Conservation (phyloP, 2,329 filamentous ascomycete genomes). For the Xylaria arbuscula region DNA sequence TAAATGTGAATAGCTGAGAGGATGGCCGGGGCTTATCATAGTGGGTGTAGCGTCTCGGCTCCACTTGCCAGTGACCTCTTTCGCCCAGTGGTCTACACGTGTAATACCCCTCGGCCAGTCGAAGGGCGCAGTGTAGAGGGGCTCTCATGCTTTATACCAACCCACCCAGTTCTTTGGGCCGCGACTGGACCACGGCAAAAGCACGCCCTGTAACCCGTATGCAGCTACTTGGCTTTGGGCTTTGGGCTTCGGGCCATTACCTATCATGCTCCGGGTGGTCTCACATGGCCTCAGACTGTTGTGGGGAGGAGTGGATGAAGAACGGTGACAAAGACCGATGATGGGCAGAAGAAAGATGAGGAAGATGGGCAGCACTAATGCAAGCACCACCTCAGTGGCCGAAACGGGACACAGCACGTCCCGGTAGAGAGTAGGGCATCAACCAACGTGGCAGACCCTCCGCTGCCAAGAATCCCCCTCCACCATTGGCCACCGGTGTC, state of each 20-base stretch:
- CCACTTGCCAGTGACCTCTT: slow-evolving; percentile 22
- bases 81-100: slow-evolving; percentile 28
- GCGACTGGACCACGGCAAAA: slow-evolving; percentile 29
- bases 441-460: slow-evolving; percentile 47
- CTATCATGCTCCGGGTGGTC: slow-evolving; percentile 7
- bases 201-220: slow-evolving; percentile 20
- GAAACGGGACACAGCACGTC: slow-evolving; percentile 17
- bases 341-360: not conserved
- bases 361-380: slow-evolving; percentile 22
- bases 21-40: not conserved
- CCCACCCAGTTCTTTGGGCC: not conserved
- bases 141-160: slow-evolving; percentile 19
- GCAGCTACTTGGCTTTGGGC: slow-evolving; percentile 3
- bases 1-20: too few relatives aligned
- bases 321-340: not conserved
- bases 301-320: slow-evolving; percentile 17
- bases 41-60: slow-evolving; percentile 1
- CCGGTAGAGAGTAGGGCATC: slow-evolving; percentile 39
- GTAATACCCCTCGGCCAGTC: slow-evolving; percentile 34
- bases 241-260: slow-evolving; percentile 6
- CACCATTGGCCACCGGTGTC: slow-evolving; percentile 21
- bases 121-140: slow-evolving; percentile 21
- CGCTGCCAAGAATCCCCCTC: slow-evolving; percentile 31
- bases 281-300: slow-evolving; percentile 8
- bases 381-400: slow-evolving; percentile 23